Evolutionary conservation across 192 early-diverging fungal species (phyloP).

Genomic region (Obelidium mucronatum): DNA sequence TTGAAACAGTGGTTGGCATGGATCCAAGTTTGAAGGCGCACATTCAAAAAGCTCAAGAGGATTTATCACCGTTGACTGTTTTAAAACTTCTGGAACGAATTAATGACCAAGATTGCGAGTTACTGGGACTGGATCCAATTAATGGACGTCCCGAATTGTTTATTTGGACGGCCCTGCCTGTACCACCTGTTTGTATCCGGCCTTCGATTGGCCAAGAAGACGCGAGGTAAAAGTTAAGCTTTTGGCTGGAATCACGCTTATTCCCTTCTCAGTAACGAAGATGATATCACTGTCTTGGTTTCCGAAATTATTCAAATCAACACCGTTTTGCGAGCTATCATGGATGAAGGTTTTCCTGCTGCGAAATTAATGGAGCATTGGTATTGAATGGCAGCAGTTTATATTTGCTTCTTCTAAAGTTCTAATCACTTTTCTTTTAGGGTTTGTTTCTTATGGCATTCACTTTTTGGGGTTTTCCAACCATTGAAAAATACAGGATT

Average conservation of each 20-base stretch:
- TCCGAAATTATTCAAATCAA: slow-evolving; percentile 94
- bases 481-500: slow-evolving; percentile 89
- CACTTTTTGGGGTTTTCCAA: too few relatives aligned
- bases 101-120: slow-evolving; percentile 92
- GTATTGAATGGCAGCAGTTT: neutral
- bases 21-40: slow-evolving; percentile 81
- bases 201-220: slow-evolving; percentile 95
- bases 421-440: neutral
- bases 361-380: slow-evolving; percentile 32
- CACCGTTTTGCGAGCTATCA: slow-evolving; percentile 33
- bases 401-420: neutral
- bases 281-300: slow-evolving; percentile 94
- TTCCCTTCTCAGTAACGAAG: slow-evolving; percentile 78
- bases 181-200: slow-evolving; percentile 95
- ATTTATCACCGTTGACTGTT: slow-evolving; percentile 91
- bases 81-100: slow-evolving; percentile 87
- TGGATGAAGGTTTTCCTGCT: slow-evolving; percentile 21
- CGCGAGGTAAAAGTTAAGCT: slow-evolving; percentile 58
- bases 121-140: slow-evolving; percentile 88
- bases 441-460: slow-evolving; percentile 8
- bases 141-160: slow-evolving; percentile 90
- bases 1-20: slow-evolving; percentile 73
- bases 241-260: slow-evolving; percentile 5
- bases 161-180: slow-evolving; percentile 93
- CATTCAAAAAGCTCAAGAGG: slow-evolving; percentile 87